Evolutionary conservation across 1,284 basidiomycete species (phyloP), one percentile per base, ranked within the genome.

Genomic region (Schizopora paradoxa): DNA sequence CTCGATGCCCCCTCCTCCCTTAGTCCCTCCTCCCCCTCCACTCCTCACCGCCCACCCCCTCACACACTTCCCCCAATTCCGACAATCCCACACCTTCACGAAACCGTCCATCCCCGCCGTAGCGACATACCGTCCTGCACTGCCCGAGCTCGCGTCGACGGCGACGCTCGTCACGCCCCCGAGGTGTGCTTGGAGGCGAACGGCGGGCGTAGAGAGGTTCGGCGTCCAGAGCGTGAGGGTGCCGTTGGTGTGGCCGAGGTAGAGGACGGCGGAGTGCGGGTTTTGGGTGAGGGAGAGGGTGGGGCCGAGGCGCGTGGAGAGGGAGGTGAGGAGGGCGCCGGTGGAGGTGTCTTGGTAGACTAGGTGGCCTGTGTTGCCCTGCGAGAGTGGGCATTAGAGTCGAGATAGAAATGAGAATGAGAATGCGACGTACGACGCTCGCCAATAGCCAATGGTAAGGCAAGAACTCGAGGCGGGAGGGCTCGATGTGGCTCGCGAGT

Each of bases 341-440:
- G 94, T 99, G 2, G 93, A 94, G 0, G 91, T 94, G 61, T 99
- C 95, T 68, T 96, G 93, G 66, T 98, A 99, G 68, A 95, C 95
- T 1, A 99, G 73, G 62, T 86, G 91, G 1, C 95, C 95, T 10
- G 80, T 73, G 56, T 91, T 86, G 7, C 93, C 92, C 86, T 90
- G 54, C 16, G 32, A n/a, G n/a, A n/a, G 8, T 40, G 13, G 18
- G 28, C 35, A 47, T 36, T 41, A 36, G 11, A 13, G 28, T 10
- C 47, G 22, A 23, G 13, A 5, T 6, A 11, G 27, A 22, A 25
- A 42, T 36, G 42, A 21, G 14, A 37, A 37, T 32, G 25, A 29
- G 19, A 13, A 21, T 18, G n/a, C 25, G 5, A 76, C 84, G 51
- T 60, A 89, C 87, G 13, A 95, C 75, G 41, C 82, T 87, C 1